Base-by-base conservation (phyloP, 306 rosid species). In the Mimosa bimucronata region DNA sequence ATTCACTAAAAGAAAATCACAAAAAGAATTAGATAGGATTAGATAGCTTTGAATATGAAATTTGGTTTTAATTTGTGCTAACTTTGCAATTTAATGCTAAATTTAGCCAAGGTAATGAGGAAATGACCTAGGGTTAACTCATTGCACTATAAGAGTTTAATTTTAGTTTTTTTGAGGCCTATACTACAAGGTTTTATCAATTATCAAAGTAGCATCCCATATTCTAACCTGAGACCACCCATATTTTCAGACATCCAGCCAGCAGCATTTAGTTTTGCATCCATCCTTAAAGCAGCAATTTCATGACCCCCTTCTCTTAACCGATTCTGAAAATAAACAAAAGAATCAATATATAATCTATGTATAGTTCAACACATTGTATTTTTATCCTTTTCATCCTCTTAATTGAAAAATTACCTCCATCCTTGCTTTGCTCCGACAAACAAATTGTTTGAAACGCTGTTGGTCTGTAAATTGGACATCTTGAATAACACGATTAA, bases 241-340 rank as follows among this genome's bases (percentile, higher is more conserved):
- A 93, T 95, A 82, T 86, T 89, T 83, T 95, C 99, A 57, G 99
- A 89, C 83, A 95, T 86, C 99, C 96, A 95, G 76, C 99, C 99
- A 0, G 97, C 94, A 76, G 88, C 88, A 79, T 90, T 95, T 75
- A 93, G 85, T 85, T 95, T 95, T 38, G 97, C 99, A 82, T 93
- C 97, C 99, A 95, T 93, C 89, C 99, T 91, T 77, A 97, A 91
- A 80, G 99, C 99, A 14, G 94, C 97, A 83, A 95, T 86, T 83
- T 94, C 99, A 82, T 95, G 99, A 71, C 99, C 99, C 57, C 99
- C 88, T 37, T 97, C 99, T 87, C 99, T 91, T 85, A 93, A 75
- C 37, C 97, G 97, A 82, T 93, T 95, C 99, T 95, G 88, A 79
- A 65, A 82, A 79, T 25, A 55, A 76, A 83, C 79, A 76, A 46